Conservation (phyloP, 257 asterid genomes). For the Salvia miltiorrhiza region DNA sequence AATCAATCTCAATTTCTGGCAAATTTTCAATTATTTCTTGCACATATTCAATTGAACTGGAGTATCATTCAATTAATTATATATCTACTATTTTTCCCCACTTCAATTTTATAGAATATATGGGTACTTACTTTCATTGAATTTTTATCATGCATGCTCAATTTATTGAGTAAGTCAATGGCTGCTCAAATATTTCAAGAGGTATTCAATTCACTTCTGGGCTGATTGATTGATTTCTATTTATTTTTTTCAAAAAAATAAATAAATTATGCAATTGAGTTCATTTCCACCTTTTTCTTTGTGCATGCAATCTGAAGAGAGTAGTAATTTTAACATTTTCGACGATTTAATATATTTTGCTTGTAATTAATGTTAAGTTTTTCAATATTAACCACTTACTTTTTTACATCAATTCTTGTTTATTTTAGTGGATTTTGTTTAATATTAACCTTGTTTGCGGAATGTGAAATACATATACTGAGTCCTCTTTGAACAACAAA, state of each 20-base stretch:
- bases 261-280: background rate
- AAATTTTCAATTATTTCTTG: too few relatives aligned
- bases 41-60: too few relatives aligned
- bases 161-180: background rate
- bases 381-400: too few relatives aligned
- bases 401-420: background rate
- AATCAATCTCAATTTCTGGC: background rate
- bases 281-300: background rate
- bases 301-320: background rate
- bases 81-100: too few relatives aligned
- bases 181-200: too few relatives aligned
- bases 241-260: background rate
- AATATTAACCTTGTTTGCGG: background rate
- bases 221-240: background rate
- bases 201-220: background rate
- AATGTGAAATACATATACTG: background rate
- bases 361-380: background rate
- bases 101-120: too few relatives aligned
- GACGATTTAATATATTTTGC: background rate
- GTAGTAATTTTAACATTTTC: background rate
- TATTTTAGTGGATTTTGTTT: background rate
- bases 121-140: background rate
- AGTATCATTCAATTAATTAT: too few relatives aligned
- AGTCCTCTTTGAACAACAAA: background rate
- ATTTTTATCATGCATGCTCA: slow-evolving; percentile 13